Percentiles rank a stretch among this genome's conserved stretches.
Conservation (phyloP, 2,329 filamentous ascomycete species). For the Coniochaeta sp. region DNA sequence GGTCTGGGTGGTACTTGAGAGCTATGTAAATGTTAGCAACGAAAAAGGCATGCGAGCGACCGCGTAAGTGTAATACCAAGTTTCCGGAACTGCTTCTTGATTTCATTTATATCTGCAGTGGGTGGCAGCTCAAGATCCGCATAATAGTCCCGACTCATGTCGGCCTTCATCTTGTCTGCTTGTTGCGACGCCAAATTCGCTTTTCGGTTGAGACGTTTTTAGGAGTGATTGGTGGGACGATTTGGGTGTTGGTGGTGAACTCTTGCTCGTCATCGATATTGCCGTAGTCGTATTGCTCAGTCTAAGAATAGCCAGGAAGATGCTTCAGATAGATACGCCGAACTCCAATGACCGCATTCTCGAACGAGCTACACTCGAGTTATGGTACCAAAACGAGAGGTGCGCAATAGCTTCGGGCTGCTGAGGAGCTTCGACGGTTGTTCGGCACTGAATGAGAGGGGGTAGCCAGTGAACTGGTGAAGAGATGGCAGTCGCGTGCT, state of each 20-base stretch:
- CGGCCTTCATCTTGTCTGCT: constrained; percentile 58
- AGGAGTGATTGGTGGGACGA: neutral
- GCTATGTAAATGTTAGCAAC: constrained; percentile 36
- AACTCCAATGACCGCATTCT: neutral
- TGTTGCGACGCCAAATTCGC: constrained; percentile 28
- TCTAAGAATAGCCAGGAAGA: neutral
- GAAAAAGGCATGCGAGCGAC: constrained; percentile 10
- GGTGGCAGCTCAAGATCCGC: constrained; percentile 68
- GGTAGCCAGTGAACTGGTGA: neutral
- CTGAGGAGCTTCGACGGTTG: neutral
- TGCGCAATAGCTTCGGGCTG: too few species aligned
- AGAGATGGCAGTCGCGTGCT: neutral
- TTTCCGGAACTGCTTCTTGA: constrained; percentile 82
- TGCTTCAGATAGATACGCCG: neutral
- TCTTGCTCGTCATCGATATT: neutral
- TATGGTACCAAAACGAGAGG: neutral
- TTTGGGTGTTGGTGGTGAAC: neutral
- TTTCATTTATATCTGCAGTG: constrained; percentile 62
- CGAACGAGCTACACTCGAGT: neutral
- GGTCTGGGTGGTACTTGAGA: constrained; percentile 80
- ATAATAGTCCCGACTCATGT: constrained; percentile 72
- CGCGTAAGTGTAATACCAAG: constrained; percentile 49
- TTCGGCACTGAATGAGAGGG: neutral
- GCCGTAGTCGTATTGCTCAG: neutral
- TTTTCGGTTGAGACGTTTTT: neutral